Evolutionary conservation across 2,329 filamentous ascomycete species (phyloP), one percentile per base, ranked within the genome.

Genomic region (Penicillium occitanis): DNA sequence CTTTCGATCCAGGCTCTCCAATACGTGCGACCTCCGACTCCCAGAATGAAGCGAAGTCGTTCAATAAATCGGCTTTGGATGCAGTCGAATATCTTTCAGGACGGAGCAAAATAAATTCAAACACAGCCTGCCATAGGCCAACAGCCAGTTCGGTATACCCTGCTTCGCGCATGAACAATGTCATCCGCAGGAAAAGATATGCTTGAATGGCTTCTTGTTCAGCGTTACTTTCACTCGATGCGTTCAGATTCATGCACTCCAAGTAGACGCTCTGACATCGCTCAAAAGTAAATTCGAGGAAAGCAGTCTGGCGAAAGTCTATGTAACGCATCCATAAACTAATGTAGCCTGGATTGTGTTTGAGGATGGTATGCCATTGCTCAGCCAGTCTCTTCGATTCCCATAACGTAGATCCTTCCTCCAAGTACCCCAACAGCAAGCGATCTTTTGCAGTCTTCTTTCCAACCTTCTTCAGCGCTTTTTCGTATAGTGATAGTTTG

Each of bases 21-120:
- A 97, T 85, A 5, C 94, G 86, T 0, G 90, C 82, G 0, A 87
- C 84, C 73, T 97, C 94, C 65, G 88, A 91, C 67, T 97, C 92
- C 95, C 95, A 98, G 69, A 95, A 97, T 2, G 88, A 84, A 58
- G 86, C 81, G 68, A 97, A 91, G 0, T 72, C 69, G n/a, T 70
- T 53, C 33, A 78, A 14, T 68, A 69, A 59, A 60, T 69, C 37
- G 22, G 70, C 53, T 25, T 51, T 5, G 8, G 66, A 19, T 63
- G 66, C 57, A 8, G 64, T 55, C 25, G 50, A 68, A 35, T 78
- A 61, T 5, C 73, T 64, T 3, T 71, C 61, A 2, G 90, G 88
- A 2, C 82, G 82, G 57, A 87, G 87, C 67, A 92, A 85, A 19
- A 86, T 87, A 62, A 90, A 82, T 73, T 97, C 94, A 0, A 97